Conservation (phyloP, 176 grass and related monocot genomes). For the Oryza nivara region DNA sequence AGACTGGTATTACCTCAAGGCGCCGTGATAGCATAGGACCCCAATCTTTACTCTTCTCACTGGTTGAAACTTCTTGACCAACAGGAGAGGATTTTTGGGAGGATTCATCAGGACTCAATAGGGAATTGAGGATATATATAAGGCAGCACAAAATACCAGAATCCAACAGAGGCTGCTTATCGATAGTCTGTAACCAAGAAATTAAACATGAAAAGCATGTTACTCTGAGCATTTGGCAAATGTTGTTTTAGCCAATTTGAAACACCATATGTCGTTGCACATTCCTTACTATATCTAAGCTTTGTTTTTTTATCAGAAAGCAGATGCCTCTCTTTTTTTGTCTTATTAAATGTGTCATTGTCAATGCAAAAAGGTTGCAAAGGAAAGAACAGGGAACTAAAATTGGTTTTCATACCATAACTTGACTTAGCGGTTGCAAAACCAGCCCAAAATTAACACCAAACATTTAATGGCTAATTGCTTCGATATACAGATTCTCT, state of each 20-base stretch:
- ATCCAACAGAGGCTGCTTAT: slow-evolving; percentile 94
- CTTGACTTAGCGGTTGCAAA: neutral
- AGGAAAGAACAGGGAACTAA: slow-evolving; percentile 24
- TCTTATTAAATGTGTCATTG: slow-evolving; percentile 21
- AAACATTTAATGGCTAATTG: slow-evolving; percentile 2
- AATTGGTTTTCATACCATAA: neutral
- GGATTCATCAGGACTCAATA: slow-evolving; percentile 71
- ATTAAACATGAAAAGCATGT: slow-evolving; percentile 56
- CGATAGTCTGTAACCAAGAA: slow-evolving; percentile 67
- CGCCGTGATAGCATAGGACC: slow-evolving; percentile 57
- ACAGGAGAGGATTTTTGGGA: slow-evolving; percentile 46
- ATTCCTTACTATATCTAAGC: slow-evolving; percentile 33
- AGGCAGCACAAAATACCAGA: slow-evolving; percentile 98
- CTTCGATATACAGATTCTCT: neutral
- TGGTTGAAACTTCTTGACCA: slow-evolving; percentile 54
- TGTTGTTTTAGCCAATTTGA: slow-evolving; percentile 25
- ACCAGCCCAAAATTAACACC: slow-evolving; percentile 11
- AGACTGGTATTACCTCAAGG: slow-evolving; percentile 76
- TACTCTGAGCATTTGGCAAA: slow-evolving; percentile 31
- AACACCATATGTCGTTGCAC: slow-evolving; percentile 21
- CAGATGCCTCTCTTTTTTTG: slow-evolving; percentile 31
- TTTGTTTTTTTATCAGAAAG: slow-evolving; percentile 16
- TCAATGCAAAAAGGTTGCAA: neutral
- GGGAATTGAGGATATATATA: slow-evolving; percentile 91
- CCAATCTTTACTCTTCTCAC: slow-evolving; percentile 64